These are phyloP conservation scores for Aphanomyces cochlioides DNA, from an alignment of 352 stramenopile genomes.

Conservation along the genomic window DNA sequence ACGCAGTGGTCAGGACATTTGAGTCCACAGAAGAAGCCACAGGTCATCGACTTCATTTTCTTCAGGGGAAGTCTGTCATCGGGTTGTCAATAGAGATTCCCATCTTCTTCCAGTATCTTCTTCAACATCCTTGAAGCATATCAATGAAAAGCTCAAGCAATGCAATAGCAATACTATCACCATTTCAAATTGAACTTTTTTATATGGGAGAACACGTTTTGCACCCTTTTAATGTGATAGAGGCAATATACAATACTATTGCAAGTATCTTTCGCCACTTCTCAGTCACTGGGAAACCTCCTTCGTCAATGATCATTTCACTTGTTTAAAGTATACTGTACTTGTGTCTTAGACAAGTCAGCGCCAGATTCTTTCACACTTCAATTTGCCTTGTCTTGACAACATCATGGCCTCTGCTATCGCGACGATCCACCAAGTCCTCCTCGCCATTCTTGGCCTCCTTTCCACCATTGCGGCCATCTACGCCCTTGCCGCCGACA, in stretches of 20 bases:
- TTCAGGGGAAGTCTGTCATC: too few relatives aligned
- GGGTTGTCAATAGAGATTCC: neutral
- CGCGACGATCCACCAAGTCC: slow-evolving; percentile 17
- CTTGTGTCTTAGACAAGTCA: too few relatives aligned
- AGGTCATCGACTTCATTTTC: too few relatives aligned
- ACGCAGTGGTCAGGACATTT: too few relatives aligned
- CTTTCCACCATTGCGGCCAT: slow-evolving; percentile 29
- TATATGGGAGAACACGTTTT: neutral
- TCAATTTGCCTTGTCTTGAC: slow-evolving; percentile 9
- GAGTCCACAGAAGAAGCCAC: too few relatives aligned
- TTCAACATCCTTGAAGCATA: neutral
- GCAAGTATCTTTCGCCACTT: neutral
- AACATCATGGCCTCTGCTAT: slow-evolving; percentile 16
- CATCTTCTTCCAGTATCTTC: neutral
- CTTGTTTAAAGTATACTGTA: neutral
- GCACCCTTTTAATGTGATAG: neutral
- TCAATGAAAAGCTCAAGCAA: slow-evolving; percentile 1
- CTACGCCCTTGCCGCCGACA: slow-evolving; percentile 26
- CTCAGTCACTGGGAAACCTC: neutral
- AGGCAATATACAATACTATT: neutral
- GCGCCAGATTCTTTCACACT: neutral
- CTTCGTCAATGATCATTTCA: neutral
- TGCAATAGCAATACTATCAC: slow-evolving; percentile 13
- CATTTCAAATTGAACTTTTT: neutral
- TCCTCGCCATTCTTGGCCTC: slow-evolving; percentile 23